A percentile compares a stretch with the other conserved stretches of the same genome.
phyloP scores from a whole-genome alignment of 2,329 filamentous ascomycete genomes.

The Trichoderma oligosporum region DNA sequence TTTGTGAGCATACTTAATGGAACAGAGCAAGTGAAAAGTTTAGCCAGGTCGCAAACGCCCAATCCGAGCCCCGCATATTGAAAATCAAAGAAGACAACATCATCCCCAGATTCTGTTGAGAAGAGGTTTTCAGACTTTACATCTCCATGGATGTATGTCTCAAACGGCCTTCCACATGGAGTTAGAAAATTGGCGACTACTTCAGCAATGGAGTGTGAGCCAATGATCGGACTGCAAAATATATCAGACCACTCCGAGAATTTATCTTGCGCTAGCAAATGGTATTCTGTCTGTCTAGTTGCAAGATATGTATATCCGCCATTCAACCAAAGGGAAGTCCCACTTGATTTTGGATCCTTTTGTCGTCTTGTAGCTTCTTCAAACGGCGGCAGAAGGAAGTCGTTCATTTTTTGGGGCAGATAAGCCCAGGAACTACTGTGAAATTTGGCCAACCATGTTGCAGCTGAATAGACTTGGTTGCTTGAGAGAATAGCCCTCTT shows the following conservation, averaged over 20 bases:
- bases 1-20: conserved; percentile 50
- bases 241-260: conserved; percentile 53
- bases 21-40: conserved; percentile 64
- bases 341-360: conserved; percentile 15
- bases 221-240: conserved; percentile 40
- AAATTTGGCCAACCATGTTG: conserved; percentile 62
- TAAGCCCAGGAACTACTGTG: conserved; percentile 52
- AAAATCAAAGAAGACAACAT: conserved; percentile 65
- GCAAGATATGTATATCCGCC: conserved; percentile 67
- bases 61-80: conserved; percentile 64
- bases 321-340: conserved; percentile 53
- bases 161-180: conserved; percentile 41
- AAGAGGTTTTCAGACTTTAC: conserved; percentile 69
- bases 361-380: conserved; percentile 43
- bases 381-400: conserved; percentile 51
- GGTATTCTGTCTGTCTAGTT: conserved; percentile 57
- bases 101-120: conserved; percentile 44
- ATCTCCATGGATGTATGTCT: conserved; percentile 64
- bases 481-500: conserved; percentile 46
- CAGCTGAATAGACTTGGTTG: conserved; percentile 48
- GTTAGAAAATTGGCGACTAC: conserved; percentile 50
- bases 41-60: conserved; percentile 63
- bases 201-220: conserved; percentile 44
- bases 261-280: conserved; percentile 41
- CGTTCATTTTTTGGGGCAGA: conserved; percentile 28